Percentiles rank a stretch among this genome's conserved stretches.
phyloP scores from a whole-genome alignment of 1,284 basidiomycete genomes.

The Irpex lacteus region DNA sequence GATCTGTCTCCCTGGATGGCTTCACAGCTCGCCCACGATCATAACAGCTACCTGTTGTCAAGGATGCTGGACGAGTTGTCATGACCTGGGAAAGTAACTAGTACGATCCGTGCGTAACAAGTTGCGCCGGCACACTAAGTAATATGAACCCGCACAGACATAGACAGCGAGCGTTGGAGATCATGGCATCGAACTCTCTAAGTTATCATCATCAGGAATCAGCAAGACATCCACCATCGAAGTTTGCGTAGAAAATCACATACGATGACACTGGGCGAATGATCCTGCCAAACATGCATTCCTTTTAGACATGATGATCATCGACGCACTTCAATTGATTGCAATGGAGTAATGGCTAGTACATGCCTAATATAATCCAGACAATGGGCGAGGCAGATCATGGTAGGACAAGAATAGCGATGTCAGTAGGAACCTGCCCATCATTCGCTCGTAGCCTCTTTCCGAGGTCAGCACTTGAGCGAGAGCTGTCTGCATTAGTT shows the following conservation, averaged over 20 bases:
- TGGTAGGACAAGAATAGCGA: constrained; percentile 9
- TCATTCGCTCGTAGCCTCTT: not conserved
- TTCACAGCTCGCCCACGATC: too few relatives aligned
- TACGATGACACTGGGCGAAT: not conserved
- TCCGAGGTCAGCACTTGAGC: not conserved
- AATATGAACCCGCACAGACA: too few relatives aligned
- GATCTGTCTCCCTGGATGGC: too few relatives aligned
- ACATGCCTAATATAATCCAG: not conserved
- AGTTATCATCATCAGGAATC: not conserved
- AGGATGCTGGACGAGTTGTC: too few relatives aligned
- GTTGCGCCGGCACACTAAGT: too few relatives aligned
- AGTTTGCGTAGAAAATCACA: not conserved
- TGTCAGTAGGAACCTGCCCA: constrained; percentile 2
- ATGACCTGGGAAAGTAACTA: too few relatives aligned
- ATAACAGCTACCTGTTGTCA: too few relatives aligned
- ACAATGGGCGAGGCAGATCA: not conserved
- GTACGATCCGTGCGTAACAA: too few relatives aligned
- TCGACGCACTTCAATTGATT: not conserved
- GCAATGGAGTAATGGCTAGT: not conserved
- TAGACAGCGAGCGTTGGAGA: too few relatives aligned
- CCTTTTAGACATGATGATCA: not conserved
- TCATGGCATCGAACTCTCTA: not conserved
- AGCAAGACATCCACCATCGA: not conserved
- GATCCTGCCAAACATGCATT: not conserved
- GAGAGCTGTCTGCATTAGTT: constrained; percentile 15